A percentile compares a stretch with the other conserved stretches of the same genome.
Evolutionary conservation across 176 grass and related monocot genomes (phyloP).

Genomic region (Saccharum officinarum): DNA sequence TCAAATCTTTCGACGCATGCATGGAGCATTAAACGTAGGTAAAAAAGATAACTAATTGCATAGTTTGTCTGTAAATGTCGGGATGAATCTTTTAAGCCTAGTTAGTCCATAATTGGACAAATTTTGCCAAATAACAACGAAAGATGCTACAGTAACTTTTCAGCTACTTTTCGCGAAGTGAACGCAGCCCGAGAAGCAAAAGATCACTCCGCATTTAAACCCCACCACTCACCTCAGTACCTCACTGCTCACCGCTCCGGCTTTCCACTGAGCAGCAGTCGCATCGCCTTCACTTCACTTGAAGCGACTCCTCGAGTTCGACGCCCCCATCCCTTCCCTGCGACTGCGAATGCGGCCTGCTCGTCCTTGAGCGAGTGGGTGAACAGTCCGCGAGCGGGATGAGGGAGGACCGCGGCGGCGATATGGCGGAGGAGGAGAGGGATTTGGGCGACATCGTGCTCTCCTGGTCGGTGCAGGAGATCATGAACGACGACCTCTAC

Average conservation of each 20-base stretch:
- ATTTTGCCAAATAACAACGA: too few relatives aligned
- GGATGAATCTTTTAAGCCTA: too few relatives aligned
- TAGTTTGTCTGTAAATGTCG: too few relatives aligned
- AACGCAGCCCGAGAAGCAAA: too few relatives aligned
- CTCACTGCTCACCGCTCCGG: not conserved
- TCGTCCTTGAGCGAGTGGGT: conserved; percentile 3
- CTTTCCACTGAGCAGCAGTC: not conserved
- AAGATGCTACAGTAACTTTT: too few relatives aligned
- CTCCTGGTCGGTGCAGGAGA: conserved; percentile 50
- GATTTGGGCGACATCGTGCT: conserved; percentile 55
- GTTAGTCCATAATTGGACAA: too few relatives aligned
- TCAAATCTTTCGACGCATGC: too few relatives aligned
- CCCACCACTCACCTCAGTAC: too few relatives aligned
- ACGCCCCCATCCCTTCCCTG: not conserved
- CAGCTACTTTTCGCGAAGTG: too few relatives aligned
- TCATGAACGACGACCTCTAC: conserved; percentile 43
- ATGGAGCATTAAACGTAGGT: too few relatives aligned
- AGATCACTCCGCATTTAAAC: too few relatives aligned
- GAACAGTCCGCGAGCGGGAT: not conserved
- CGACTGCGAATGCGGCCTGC: not conserved
- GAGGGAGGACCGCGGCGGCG: conserved; percentile 3
- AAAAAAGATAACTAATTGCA: too few relatives aligned
- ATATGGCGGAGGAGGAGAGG: conserved; percentile 16
- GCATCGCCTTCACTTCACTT: not conserved
- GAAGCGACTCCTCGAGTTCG: not conserved